Evolutionary conservation across 352 stramenopile genomes (phyloP), one percentile per base, ranked within the genome.

Genomic region (Phytophthora nicotianae): DNA sequence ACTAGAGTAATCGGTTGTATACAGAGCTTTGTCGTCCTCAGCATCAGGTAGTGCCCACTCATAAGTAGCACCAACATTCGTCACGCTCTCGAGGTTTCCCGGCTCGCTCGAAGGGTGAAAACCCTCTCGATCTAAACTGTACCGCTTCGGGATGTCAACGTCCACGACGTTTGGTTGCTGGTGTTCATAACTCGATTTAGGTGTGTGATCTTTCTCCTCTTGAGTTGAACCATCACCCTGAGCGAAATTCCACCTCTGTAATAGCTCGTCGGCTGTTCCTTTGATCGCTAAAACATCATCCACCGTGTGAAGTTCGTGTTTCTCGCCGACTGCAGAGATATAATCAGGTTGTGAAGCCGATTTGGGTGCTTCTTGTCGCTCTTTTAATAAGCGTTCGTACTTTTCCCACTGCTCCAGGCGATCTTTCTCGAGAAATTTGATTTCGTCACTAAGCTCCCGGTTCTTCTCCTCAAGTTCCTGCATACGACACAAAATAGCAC

Each of bases 391-490:
- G 3, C 68, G 49, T 42, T 90, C 81, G 46, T 89, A 83, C 35
- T 86, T 89, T 24, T 76, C 77, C 85, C 85, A 94, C 50, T 93
- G 83, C 21, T 87, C 75, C 24, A 95, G 62, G 1, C 86, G 77
- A 48, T 91, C 81, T 53, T 74, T 83, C 60, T 95, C 83, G 3
- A 96, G 35, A 21, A 93, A 94, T 50, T 82, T 90, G 59, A 95
- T 73, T 60, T 96, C 81, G 52, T 93, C 77, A 5, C 63, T 67
- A 14, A 91, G 50, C 43, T 93, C 86, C 14, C 69, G 79, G 41
- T 91, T 93, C 52, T 88, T 87, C 11, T 77, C 71, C 48, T 96
- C 88, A 24, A 96, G 56, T 24, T 95, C 86, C 84, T 95, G 49
- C 45, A 46, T 7, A 24, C 17, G n/a, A 46, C 38, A 57, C 33